A percentile compares a stretch with the other conserved stretches of the same genome.
phyloP scores from a whole-genome alignment of 169 alveolate species.

The Plasmodium yoelii region DNA sequence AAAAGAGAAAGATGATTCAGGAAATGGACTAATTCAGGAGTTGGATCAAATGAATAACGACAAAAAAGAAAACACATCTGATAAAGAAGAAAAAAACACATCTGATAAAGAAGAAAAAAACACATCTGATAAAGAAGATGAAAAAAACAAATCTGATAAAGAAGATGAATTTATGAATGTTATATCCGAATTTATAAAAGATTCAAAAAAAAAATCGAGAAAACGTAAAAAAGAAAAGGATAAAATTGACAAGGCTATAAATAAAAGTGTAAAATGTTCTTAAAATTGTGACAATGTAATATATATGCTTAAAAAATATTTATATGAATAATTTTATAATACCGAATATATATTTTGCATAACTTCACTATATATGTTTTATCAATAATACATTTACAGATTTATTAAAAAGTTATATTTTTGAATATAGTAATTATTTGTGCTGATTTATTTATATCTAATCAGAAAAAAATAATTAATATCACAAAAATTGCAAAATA shows the following conservation, averaged over 20 bases:
- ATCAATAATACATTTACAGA: too few relatives aligned
- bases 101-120: slow-evolving; percentile 19
- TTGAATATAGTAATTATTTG: too few relatives aligned
- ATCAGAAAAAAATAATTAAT: too few relatives aligned
- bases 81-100: not conserved
- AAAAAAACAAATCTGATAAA: not conserved
- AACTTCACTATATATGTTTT: too few relatives aligned
- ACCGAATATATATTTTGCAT: too few relatives aligned
- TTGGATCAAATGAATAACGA: not conserved
- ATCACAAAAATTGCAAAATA: too few relatives aligned
- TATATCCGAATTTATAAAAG: slow-evolving; percentile 49
- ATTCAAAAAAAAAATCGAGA: slow-evolving; percentile 48
- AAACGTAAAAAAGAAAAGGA: slow-evolving; percentile 75
- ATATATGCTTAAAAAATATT: too few relatives aligned
- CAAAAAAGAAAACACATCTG: too few relatives aligned
- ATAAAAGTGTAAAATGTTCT: slow-evolving; percentile 20
- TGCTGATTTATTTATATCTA: too few relatives aligned
- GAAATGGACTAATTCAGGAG: not conserved
- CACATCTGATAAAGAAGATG: not conserved
- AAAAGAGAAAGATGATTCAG: slow-evolving; percentile 8
- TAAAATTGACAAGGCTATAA: slow-evolving; percentile 28
- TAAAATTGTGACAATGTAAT: not conserved
- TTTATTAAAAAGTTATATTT: too few relatives aligned
- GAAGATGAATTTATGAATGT: slow-evolving; percentile 51
- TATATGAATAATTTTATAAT: too few relatives aligned